phyloP scores from a whole-genome alignment of 768 basidiomycete species.

The Suillus plorans region DNA sequence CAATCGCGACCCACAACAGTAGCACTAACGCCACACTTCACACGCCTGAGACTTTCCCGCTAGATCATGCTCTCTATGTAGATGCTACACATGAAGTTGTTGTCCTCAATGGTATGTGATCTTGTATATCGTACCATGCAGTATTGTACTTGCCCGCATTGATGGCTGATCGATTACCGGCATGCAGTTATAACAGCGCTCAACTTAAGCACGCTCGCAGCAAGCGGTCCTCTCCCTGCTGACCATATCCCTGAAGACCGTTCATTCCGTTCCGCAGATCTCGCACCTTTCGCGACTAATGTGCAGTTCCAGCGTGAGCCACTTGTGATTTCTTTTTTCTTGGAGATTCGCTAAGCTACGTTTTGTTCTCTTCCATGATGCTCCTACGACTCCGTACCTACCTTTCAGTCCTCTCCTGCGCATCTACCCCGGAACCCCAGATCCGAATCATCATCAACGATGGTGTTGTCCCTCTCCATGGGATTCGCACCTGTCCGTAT shows the following conservation, averaged over 20 bases:
- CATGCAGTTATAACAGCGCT: conserved; percentile 75
- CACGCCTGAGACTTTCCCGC: conserved; percentile 66
- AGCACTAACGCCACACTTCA: conserved; percentile 85
- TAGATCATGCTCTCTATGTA: conserved; percentile 73
- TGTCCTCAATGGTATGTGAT: conserved; percentile 59
- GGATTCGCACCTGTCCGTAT: conserved; percentile 69
- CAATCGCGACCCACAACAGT: conserved; percentile 68
- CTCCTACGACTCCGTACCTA: conserved; percentile 1
- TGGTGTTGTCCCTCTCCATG: conserved; percentile 77
- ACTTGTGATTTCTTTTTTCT: conserved; percentile 10
- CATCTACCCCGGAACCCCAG: neutral
- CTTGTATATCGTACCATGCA: neutral
- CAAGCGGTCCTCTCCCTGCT: conserved; percentile 69
- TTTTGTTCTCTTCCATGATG: neutral
- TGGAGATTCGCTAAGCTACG: neutral
- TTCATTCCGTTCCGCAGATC: conserved; percentile 71
- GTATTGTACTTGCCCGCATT: neutral
- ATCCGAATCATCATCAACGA: conserved; percentile 90
- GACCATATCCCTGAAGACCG: conserved; percentile 56
- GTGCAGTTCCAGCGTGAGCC: conserved; percentile 81
- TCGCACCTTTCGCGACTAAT: conserved; percentile 88
- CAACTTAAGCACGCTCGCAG: conserved; percentile 75
- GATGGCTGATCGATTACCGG: conserved; percentile 6
- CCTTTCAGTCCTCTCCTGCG: conserved; percentile 46
- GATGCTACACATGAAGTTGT: conserved; percentile 53